Conservation (phyloP, 176 grass and related monocot species). For the Eleusine coracana region DNA sequence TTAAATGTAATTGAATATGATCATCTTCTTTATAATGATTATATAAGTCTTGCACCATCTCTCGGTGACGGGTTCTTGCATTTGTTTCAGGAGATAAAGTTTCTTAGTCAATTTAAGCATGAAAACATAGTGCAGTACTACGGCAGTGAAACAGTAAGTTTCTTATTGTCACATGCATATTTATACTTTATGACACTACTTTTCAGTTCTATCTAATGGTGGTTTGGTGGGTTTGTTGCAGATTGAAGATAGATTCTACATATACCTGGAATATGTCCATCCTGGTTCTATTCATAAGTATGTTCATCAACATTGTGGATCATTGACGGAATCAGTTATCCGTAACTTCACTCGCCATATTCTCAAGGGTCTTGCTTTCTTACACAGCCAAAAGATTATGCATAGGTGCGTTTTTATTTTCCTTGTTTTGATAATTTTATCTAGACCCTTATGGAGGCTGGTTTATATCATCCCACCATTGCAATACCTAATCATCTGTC, state of each 20-base stretch:
- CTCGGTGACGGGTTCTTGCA: conserved; percentile 33
- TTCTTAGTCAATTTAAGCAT: conserved; percentile 99
- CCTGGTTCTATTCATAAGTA: conserved; percentile 98
- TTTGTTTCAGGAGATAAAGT: conserved; percentile 91
- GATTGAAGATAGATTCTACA: conserved; percentile 87
- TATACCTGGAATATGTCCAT: conserved; percentile 97
- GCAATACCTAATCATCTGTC: background rate
- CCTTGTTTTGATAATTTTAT: conserved; percentile 13
- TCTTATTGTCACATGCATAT: conserved; percentile 12
- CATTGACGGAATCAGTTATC: conserved; percentile 90
- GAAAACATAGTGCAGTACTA: conserved; percentile 99
- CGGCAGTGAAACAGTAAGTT: conserved; percentile 91
- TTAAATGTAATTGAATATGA: conserved; percentile 9
- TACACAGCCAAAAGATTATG: conserved; percentile 94
- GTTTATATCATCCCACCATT: conserved; percentile 16
- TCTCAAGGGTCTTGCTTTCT: conserved; percentile 81
- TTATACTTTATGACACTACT: conserved; percentile 20
- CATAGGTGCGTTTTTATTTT: conserved; percentile 41
- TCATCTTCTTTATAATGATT: conserved; percentile 38
- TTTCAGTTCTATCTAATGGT: conserved; percentile 39
- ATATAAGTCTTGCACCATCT: conserved; percentile 18
- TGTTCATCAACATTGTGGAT: conserved; percentile 82
- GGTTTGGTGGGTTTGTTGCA: conserved; percentile 21
- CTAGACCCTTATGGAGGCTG: conserved; percentile 13
- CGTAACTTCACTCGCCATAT: conserved; percentile 98